Base-by-base conservation (phyloP, 306 rosid genomes). In the Styphnolobium japonicum region DNA sequence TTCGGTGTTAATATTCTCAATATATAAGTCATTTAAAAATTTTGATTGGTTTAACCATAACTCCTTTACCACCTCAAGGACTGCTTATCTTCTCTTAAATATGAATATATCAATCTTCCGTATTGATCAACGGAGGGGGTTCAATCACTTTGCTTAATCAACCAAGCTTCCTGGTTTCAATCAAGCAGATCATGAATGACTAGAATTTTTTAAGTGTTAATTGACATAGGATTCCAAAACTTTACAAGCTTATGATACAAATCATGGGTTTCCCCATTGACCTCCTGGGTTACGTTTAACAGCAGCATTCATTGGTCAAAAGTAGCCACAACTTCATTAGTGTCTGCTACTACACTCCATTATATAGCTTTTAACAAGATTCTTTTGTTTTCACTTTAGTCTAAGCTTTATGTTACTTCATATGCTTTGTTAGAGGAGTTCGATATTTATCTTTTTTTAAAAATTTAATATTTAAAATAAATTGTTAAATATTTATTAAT, bases 271-370 rank as follows among this genome's bases (percentile, higher is more conserved):
- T 80, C 81, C 87, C 71, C 87, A 89, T 87, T 89, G 92, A 90
- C 95, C 85, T 81, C 82, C 57, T 66, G 74, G 72, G 80, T 77
- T 48, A 72, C 77, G 83, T 84, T 75, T 79, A 80, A 84, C 51
- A 68, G 76, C 66, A 82, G 82, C 67, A 73, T 62, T 36, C 67
- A 66, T 78, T 83, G 92, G 96, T 86, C 90, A 92, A 94, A 94
- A 92, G 97, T 82, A 73, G 62, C 39, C 82, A 85, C 85, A 79
- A 86, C 65, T 86, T 90, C 79, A 90, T 93, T 87, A 88, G 87
- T 94, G 92, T 86, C 88, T 90, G 93, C 94, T 92, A 90, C 98
- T 92, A 94, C 92, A 86, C 96, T 92, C 96, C 97, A 92, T 90
- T 87, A 78, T 73, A 85, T 92, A 84, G 92, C 96, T 94, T 94